Conservation (phyloP, 2,329 filamentous ascomycete genomes). For the Curvularia hawaiiensis region DNA sequence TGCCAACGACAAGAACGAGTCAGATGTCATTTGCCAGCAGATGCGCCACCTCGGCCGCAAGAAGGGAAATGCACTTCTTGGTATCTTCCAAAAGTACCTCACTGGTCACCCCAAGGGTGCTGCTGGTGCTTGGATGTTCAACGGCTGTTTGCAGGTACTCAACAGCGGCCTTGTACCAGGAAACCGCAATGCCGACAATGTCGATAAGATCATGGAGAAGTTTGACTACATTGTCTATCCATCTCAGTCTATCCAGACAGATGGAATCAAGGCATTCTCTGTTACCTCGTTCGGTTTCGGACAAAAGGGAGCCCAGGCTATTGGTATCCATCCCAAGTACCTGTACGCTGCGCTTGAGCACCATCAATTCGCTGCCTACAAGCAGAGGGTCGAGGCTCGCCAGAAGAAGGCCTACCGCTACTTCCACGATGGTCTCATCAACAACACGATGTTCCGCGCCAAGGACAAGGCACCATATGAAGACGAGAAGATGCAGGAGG, state of each 20-base stretch:
- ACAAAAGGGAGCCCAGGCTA: constrained; percentile 96
- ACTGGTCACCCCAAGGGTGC: constrained; percentile 99
- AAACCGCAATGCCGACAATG: constrained; percentile 97
- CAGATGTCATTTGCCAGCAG: constrained; percentile 95
- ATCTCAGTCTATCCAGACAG: constrained; percentile 92
- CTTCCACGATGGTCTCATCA: constrained; percentile 98
- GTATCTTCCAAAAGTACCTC: constrained; percentile 99
- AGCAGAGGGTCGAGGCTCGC: constrained; percentile 83
- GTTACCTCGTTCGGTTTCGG: constrained; percentile 99
- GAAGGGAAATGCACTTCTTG: constrained; percentile 94
- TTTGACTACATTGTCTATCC: constrained; percentile 99
- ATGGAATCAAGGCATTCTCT: constrained; percentile 97
- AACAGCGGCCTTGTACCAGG: constrained; percentile 93
- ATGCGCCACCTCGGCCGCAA: constrained; percentile 90
- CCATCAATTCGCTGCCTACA: constrained; percentile 80
- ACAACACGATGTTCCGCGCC: constrained; percentile 96
- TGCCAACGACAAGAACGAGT: constrained; percentile 99
- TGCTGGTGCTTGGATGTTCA: constrained; percentile 99
- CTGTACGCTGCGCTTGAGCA: constrained; percentile 93
- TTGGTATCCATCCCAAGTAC: constrained; percentile 96
- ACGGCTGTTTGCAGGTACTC: constrained; percentile 93
- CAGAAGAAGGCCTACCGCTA: constrained; percentile 99
- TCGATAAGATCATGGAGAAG: constrained; percentile 95
- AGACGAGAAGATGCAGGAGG: constrained; percentile 81
- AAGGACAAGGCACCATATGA: constrained; percentile 91